A percentile compares a stretch with the other conserved stretches of the same genome.
These are phyloP conservation scores for Penicillium bovifimosum DNA, from an alignment of 495 filamentous ascomycete genomes.

Conservation along the genomic window DNA sequence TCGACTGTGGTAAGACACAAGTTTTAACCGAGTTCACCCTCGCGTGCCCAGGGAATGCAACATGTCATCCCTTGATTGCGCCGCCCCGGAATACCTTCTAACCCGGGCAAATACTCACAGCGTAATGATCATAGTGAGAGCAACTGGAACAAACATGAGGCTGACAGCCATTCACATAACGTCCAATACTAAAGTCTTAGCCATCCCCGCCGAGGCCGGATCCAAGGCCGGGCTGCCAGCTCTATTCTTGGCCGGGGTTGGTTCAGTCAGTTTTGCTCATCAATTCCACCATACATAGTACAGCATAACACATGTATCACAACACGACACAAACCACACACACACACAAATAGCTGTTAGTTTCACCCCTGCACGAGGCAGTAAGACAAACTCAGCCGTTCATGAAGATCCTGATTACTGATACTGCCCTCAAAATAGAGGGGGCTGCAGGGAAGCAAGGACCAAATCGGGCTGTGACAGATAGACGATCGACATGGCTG, in stretches of 20 bases:
- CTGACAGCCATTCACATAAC: not conserved
- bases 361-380: slow-evolving; percentile 8
- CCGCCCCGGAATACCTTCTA: slow-evolving; percentile 15
- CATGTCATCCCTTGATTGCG: slow-evolving; percentile 31
- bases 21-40: slow-evolving; percentile 2
- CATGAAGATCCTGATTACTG: not conserved
- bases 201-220: not conserved
- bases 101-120: slow-evolving; percentile 8
- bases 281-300: not conserved
- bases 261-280: not conserved
- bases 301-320: not conserved
- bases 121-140: not conserved
- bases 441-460: slow-evolving; percentile 6
- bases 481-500: slow-evolving; percentile 14
- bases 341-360: not conserved
- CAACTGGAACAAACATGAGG: not conserved
- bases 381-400: slow-evolving; percentile 1
- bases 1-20: not conserved
- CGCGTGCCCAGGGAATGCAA: slow-evolving; percentile 19
- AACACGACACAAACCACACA: not conserved
- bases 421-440: not conserved
- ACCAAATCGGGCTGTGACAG: slow-evolving; percentile 17
- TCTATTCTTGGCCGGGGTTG: not conserved
- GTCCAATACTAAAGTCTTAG: not conserved
- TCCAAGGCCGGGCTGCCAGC: not conserved